These are phyloP conservation scores for Globisporangium nodosum DNA, from an alignment of 352 stramenopile species.

Conservation along the genomic window DNA sequence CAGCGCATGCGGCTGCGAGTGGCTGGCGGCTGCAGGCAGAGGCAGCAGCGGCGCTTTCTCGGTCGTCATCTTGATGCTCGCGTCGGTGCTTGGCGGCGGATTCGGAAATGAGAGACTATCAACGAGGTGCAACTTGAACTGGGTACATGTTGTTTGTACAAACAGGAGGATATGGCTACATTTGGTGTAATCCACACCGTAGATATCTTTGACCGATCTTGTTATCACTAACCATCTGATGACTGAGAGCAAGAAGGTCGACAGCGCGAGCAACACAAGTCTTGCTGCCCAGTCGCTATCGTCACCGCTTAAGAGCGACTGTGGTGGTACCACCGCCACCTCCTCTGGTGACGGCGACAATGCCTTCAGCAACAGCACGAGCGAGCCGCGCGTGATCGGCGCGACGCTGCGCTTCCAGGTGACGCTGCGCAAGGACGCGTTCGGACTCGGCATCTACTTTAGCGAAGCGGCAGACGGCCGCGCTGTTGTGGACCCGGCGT, in stretches of 20 bases:
- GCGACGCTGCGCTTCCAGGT: constrained; percentile 30
- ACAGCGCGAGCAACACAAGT: no score
- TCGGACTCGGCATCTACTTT: constrained; percentile 76
- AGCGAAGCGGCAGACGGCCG: constrained; percentile 18
- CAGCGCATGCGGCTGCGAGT: constrained; percentile 35
- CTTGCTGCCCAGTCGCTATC: no score
- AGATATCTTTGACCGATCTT: no score
- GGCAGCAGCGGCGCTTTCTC: neutral
- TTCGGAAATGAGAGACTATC: neutral
- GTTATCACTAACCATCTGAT: no score
- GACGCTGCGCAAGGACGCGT: constrained; percentile 45
- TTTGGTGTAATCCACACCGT: no score
- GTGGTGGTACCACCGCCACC: no score
- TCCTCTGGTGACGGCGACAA: no score
- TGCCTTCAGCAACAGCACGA: neutral
- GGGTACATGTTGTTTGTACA: no score
- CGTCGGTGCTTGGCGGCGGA: neutral
- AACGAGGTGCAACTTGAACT: no score
- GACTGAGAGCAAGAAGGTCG: no score
- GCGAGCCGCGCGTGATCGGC: neutral
- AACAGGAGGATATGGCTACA: no score
- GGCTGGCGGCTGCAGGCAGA: neutral
- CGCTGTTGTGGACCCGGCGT: constrained; percentile 47
- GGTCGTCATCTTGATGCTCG: neutral
- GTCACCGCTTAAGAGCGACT: no score